Base-by-base conservation (phyloP, 148 eudicot genomes). In the Chenopodium suecicum region DNA sequence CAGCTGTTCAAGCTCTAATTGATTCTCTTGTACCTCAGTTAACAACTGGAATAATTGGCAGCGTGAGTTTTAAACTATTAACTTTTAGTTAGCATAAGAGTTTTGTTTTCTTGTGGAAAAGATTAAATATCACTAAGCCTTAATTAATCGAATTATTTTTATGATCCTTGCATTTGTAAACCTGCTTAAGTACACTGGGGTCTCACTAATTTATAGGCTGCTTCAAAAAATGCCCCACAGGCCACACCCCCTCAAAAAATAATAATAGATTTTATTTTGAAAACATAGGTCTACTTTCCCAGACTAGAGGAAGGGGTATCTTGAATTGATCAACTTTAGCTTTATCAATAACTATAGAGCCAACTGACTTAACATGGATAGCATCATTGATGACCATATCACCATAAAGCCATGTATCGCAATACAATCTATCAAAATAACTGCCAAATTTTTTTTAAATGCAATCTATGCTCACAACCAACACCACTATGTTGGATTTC, bases 21-120 rank as follows among this genome's bases (percentile, higher is more conserved):
- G 90, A 87, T 78, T 89, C 96, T 74, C 91, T 90, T 69, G 84
- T 92, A 56, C 99, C 99, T 73, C 89, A 91, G 84, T 85, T 97
- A 85, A 90, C 86, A 76, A 88, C 76, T 80, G 99, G 99, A 87
- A 89, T 94, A 64, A 93, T 92, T 58, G 86, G 68, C 81, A 84
- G 68, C 80, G 99, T 94, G 80, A 92, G 99, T 91, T 44, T 41
- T 66, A 56, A 71, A 14, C 14, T 50, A 73, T 23, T 34, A 29
- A 23, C 76, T 12, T 50, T 50, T 46, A 47, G 23, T 73, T 72
- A 46, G 54, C 19, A 19, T 2, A 46, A 7, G 27, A 4, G n/a
- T 4, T 75, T 34, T 63, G 25, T 79, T 29, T 48, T 29, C 5
- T 67, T 0, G 9, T 58, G 27, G 29, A 7, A 8, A 6, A 14